Conservation (phyloP, 768 basidiomycete genomes). For the Lepiota brunneoincarnata region DNA sequence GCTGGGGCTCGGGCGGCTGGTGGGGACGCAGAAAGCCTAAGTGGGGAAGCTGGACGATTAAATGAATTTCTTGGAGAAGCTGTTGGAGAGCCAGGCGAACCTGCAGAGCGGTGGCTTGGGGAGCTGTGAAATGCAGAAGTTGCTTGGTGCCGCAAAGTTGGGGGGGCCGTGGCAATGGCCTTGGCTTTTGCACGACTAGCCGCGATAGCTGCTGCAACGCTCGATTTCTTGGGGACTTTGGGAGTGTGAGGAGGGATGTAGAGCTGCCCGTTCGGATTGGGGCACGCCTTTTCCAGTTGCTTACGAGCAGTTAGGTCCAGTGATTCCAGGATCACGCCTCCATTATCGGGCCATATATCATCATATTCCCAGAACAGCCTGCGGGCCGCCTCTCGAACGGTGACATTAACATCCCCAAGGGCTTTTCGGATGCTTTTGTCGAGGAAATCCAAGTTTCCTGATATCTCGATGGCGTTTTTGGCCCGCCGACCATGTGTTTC, state of each 20-base stretch:
- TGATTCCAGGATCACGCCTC: conserved; percentile 54
- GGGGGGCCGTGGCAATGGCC: conserved; percentile 79
- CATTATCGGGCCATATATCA: conserved; percentile 70
- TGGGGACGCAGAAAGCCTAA: conserved; percentile 46
- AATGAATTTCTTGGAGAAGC: conserved; percentile 31
- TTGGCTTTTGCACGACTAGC: conserved; percentile 88
- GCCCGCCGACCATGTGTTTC: conserved; percentile 67
- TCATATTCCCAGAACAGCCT: conserved; percentile 80
- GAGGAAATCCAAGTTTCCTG: conserved; percentile 65
- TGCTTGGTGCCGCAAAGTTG: conserved; percentile 76
- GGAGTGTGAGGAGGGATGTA: conserved; percentile 47
- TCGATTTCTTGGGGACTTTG: conserved; percentile 68
- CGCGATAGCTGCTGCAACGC: conserved; percentile 83
- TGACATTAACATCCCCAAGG: conserved; percentile 75
- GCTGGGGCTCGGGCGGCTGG: conserved; percentile 42
- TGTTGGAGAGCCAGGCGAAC: conserved; percentile 33
- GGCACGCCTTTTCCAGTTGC: conserved; percentile 85
- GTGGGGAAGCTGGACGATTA: conserved; percentile 46
- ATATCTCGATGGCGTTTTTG: conserved; percentile 64
- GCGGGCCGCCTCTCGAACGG: conserved; percentile 73
- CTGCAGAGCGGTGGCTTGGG: conserved; percentile 39
- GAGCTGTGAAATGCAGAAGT: conserved; percentile 66
- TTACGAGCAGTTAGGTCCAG: conserved; percentile 72
- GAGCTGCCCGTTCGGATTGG: conserved; percentile 47
- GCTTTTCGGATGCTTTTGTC: conserved; percentile 74